A percentile compares a stretch with the other conserved stretches of the same genome.
These are phyloP conservation scores for Sphagnum contortum DNA, from an alignment of 225 moss, liverwort and hornwort species.

Conservation along the genomic window DNA sequence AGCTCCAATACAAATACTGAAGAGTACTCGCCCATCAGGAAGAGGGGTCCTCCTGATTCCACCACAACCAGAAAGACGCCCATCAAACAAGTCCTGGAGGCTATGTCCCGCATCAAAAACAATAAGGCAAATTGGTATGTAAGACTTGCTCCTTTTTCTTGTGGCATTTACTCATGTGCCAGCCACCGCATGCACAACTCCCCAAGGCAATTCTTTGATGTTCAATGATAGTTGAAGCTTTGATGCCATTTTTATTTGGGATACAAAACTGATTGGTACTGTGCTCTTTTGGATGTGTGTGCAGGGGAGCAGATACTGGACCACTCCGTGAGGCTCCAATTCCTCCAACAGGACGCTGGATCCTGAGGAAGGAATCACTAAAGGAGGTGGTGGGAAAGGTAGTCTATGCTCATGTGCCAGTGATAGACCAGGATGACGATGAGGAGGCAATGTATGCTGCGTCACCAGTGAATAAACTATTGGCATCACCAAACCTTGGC, in stretches of 20 bases:
- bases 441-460: conserved; percentile 1
- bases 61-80: conserved; percentile 3
- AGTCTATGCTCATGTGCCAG: not conserved
- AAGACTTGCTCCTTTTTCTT: too few relatives aligned
- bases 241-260: too few relatives aligned
- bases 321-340: conserved; percentile 6
- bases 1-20: not conserved
- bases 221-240: too few relatives aligned
- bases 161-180: too few relatives aligned
- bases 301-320: conserved; percentile 6
- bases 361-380: conserved; percentile 4
- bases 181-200: too few relatives aligned
- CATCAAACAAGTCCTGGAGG: conserved; percentile 7
- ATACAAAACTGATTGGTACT: too few relatives aligned
- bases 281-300: not conserved
- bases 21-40: not conserved
- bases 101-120: conserved; percentile 10
- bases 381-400: conserved; percentile 7
- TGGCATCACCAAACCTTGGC: conserved; percentile 6
- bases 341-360: conserved; percentile 2
- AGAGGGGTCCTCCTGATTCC: not conserved
- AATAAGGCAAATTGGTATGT: conserved; percentile 5
- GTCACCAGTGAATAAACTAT: not conserved
- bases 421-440: conserved; percentile 2
- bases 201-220: too few relatives aligned